Percentiles rank a stretch among this genome's conserved stretches.
phyloP scores from a whole-genome alignment of 768 basidiomycete species.

The Boletus barrowsii region DNA sequence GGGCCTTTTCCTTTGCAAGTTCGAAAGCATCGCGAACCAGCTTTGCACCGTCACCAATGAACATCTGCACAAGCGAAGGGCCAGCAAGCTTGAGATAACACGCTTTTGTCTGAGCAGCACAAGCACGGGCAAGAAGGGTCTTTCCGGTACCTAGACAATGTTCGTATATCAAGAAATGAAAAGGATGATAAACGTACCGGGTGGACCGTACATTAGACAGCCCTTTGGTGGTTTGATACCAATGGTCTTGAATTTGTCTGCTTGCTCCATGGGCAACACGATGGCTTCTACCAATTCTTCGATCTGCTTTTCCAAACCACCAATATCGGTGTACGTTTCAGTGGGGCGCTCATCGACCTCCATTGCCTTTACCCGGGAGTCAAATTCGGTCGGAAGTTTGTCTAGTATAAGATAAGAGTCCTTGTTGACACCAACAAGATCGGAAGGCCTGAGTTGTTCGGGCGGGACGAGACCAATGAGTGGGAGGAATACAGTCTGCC shows the following conservation, averaged over 20 bases:
- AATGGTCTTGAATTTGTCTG: constrained; percentile 97
- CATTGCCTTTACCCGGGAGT: constrained; percentile 99
- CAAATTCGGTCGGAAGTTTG: constrained; percentile 94
- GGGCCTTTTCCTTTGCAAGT: constrained; percentile 96
- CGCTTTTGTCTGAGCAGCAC: constrained; percentile 96
- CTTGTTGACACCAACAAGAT: constrained; percentile 98
- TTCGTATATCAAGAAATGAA: background rate
- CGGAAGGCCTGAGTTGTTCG: constrained; percentile 83
- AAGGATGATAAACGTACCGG: constrained; percentile 52
- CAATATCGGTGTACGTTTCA: constrained; percentile 96
- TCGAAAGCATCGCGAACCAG: constrained; percentile 98
- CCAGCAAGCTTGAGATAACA: constrained; percentile 98
- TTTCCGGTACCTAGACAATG: constrained; percentile 78
- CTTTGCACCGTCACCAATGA: constrained; percentile 99
- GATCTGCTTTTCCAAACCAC: constrained; percentile 98
- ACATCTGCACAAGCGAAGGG: constrained; percentile 99
- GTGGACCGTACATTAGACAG: constrained; percentile 97
- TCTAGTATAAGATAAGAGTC: constrained; percentile 98
- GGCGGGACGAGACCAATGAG: constrained; percentile 96
- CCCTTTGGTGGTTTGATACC: constrained; percentile 98
- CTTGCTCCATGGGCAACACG: constrained; percentile 97
- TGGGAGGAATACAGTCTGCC: constrained; percentile 97
- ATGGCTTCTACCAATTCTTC: constrained; percentile 98
- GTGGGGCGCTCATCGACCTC: constrained; percentile 98
- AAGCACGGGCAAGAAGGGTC: constrained; percentile 94